These are phyloP conservation scores for Irpex sp. DNA, from an alignment of 1,284 basidiomycete species.

Conservation along the genomic window DNA sequence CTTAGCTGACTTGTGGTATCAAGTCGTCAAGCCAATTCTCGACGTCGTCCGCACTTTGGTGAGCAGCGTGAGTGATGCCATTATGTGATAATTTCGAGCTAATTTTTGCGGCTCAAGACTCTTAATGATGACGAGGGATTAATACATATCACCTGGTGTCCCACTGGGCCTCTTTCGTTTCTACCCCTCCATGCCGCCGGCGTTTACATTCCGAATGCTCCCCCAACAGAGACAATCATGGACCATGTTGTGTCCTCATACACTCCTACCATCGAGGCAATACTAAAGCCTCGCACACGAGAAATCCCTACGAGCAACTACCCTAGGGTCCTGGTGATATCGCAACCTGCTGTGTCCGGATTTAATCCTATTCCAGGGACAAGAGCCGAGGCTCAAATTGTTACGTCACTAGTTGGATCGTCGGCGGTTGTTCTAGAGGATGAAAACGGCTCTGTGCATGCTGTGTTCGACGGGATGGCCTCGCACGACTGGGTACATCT, in stretches of 20 bases:
- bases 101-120: neutral
- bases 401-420: neutral
- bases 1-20: neutral
- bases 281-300: neutral
- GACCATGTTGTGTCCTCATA: neutral
- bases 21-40: neutral
- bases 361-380: neutral
- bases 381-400: neutral
- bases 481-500: constrained; percentile 17
- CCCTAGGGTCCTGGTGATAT: neutral
- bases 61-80: neutral
- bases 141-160: neutral
- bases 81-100: neutral
- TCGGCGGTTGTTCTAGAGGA: neutral
- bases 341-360: neutral
- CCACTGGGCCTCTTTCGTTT: neutral
- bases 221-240: neutral
- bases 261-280: neutral
- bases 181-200: neutral
- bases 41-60: neutral
- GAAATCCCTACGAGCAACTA: neutral
- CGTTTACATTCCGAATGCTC: neutral
- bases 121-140: neutral
- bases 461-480: constrained; percentile 8
- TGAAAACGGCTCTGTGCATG: neutral